A percentile compares a stretch with the other conserved stretches of the same genome.
Evolutionary conservation across 2,329 filamentous ascomycete species (phyloP).

Genomic region (Cordyceps javanica): DNA sequence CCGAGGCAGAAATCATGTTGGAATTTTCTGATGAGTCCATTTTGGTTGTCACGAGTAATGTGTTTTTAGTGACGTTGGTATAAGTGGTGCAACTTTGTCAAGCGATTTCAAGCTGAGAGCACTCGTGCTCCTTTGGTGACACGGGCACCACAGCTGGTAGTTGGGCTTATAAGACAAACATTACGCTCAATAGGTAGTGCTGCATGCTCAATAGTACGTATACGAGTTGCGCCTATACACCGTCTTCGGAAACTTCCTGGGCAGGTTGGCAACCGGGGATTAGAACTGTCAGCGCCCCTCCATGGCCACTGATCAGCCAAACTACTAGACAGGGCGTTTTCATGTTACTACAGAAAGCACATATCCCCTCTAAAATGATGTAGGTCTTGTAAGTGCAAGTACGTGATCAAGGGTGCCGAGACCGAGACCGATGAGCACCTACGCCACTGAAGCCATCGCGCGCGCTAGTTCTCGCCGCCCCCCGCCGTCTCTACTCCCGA

Average conservation of each 20-base stretch:
- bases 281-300: background rate
- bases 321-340: too few species aligned
- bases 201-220: background rate
- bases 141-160: background rate
- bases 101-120: background rate
- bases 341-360: background rate
- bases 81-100: background rate
- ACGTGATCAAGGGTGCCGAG: background rate
- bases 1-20: background rate
- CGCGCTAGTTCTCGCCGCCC: background rate
- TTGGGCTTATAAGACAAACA: background rate
- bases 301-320: background rate
- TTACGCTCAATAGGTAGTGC: too few species aligned
- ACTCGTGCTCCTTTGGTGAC: background rate
- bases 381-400: background rate
- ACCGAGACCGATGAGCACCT: background rate
- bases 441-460: background rate
- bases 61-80: background rate
- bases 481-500: background rate
- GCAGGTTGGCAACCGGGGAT: background rate
- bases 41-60: background rate
- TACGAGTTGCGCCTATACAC: background rate
- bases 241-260: background rate
- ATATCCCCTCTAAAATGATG: background rate
- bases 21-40: background rate